These are phyloP conservation scores for Lepidium campestre DNA, from an alignment of 441 rosid species.

Conservation along the genomic window DNA sequence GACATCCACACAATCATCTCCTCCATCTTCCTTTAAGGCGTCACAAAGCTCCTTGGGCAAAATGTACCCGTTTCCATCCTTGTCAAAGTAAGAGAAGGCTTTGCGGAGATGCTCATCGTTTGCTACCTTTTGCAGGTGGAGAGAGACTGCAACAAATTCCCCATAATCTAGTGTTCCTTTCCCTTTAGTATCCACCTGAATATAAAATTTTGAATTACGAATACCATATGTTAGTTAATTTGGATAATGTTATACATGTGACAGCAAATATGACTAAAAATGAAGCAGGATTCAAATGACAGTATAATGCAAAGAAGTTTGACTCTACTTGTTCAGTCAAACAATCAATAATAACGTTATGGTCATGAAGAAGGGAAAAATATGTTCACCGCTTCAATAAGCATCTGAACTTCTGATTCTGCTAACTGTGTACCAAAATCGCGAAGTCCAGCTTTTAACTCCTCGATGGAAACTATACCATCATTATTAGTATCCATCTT, in stretches of 20 bases:
- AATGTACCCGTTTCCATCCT: constrained; percentile 81
- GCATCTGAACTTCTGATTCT: constrained; percentile 93
- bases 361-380: constrained; percentile 14
- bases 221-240: neutral
- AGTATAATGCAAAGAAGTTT: neutral
- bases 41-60: constrained; percentile 88
- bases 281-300: neutral
- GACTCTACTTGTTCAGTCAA: neutral
- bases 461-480: constrained; percentile 78
- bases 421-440: constrained; percentile 75
- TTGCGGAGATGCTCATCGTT: constrained; percentile 93
- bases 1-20: constrained; percentile 79
- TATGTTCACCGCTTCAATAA: constrained; percentile 88
- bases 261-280: neutral
- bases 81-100: constrained; percentile 97
- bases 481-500: constrained; percentile 88
- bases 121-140: constrained; percentile 88
- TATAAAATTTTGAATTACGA: constrained; percentile 2
- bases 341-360: neutral
- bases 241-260: neutral
- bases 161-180: constrained; percentile 88
- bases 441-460: constrained; percentile 80
- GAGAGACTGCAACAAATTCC: constrained; percentile 91
- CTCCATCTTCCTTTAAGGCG: constrained; percentile 92
- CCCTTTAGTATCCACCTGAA: constrained; percentile 87